A percentile compares a stretch with the other conserved stretches of the same genome.
Evolutionary conservation across 2,329 filamentous ascomycete genomes (phyloP).

Genomic region (Curvularia hawaiiensis): DNA sequence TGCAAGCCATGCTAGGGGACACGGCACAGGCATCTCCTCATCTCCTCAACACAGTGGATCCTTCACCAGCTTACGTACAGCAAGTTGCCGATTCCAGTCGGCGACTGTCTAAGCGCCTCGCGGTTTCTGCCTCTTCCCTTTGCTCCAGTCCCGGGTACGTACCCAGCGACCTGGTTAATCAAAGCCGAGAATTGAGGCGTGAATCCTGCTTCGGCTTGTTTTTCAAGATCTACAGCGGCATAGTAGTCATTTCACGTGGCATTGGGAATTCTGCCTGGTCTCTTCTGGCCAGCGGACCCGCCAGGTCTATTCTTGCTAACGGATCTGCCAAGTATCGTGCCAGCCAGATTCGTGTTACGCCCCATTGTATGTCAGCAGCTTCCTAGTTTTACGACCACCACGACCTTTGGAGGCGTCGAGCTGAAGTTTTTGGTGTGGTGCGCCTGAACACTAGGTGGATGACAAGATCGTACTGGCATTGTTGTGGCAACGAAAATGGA

Average conservation of each 20-base stretch:
- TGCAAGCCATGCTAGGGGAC: slow-evolving; percentile 19
- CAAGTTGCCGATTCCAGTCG: background rate
- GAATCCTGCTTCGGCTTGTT: background rate
- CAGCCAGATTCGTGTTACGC: slow-evolving; percentile 10
- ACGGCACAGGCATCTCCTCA: background rate
- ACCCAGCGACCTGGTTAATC: slow-evolving; percentile 13
- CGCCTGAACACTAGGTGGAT: slow-evolving; percentile 16
- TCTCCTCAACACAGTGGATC: background rate
- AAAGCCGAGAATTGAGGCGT: slow-evolving; percentile 4
- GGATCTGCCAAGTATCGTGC: slow-evolving; percentile 34
- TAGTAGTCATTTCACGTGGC: slow-evolving; percentile 33
- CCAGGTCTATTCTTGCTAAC: background rate
- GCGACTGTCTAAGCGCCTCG: background rate
- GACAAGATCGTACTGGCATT: slow-evolving; percentile 1
- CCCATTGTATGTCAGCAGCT: slow-evolving; percentile 22
- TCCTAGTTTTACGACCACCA: slow-evolving; percentile 26
- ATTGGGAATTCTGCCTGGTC: slow-evolving; percentile 8
- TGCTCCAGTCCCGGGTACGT: slow-evolving; percentile 23
- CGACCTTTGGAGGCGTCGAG: slow-evolving; percentile 10
- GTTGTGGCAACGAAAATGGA: slow-evolving; percentile 21
- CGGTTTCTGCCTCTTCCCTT: background rate
- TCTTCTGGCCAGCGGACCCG: background rate
- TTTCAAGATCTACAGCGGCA: slow-evolving; percentile 12
- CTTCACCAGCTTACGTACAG: background rate
- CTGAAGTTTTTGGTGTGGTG: slow-evolving; percentile 26